Conservation (phyloP, 805 yeast species). For the Ogataea parapolymorpha region DNA sequence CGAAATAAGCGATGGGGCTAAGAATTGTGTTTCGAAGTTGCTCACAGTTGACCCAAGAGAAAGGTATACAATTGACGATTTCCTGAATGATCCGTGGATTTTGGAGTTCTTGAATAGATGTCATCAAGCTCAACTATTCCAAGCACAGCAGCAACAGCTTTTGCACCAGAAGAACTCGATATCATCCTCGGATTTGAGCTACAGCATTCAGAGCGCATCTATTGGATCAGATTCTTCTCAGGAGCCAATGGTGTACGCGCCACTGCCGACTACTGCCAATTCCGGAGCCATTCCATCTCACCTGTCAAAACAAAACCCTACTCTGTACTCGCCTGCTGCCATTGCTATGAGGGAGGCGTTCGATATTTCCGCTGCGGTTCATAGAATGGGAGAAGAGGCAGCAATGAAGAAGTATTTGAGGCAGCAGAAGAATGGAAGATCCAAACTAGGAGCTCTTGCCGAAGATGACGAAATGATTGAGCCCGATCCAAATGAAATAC, state of each 20-base stretch:
- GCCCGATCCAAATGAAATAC: conserved; percentile 5
- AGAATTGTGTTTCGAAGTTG: conserved; percentile 61
- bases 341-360: conserved; percentile 58
- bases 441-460: conserved; percentile 12
- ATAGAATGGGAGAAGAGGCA: conserved; percentile 53
- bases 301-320: conserved; percentile 18
- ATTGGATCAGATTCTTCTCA: background rate
- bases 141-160: conserved; percentile 17
- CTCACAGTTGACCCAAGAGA: conserved; percentile 67
- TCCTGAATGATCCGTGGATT: conserved; percentile 77
- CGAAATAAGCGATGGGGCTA: conserved; percentile 67
- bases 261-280: conserved; percentile 4
- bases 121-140: conserved; percentile 30
- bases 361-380: conserved; percentile 60
- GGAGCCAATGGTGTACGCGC: conserved; percentile 2
- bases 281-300: conserved; percentile 20
- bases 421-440: background rate
- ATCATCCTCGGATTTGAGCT: background rate
- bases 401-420: conserved; percentile 17
- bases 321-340: conserved; percentile 53
- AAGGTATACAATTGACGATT: conserved; percentile 69
- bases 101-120: conserved; percentile 29
- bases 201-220: background rate
- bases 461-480: conserved; percentile 23
- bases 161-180: conserved; percentile 10